Evolutionary conservation across 2,329 filamentous ascomycete genomes (phyloP), one percentile per base, ranked within the genome.

Genomic region (Penicillium sp.): DNA sequence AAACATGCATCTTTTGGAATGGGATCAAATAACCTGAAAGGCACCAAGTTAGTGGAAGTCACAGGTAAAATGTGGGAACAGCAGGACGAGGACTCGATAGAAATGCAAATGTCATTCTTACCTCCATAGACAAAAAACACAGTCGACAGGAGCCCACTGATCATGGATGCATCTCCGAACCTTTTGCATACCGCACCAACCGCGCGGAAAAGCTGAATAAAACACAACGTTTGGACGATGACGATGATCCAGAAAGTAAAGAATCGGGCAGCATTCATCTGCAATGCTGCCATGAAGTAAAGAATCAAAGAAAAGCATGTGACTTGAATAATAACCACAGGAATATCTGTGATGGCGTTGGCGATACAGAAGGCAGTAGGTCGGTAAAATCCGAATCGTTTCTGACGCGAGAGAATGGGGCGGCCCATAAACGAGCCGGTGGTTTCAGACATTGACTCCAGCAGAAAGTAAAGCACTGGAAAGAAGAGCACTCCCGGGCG

Each of bases 371-470:
- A 84, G 3, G 84, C 84, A 0, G 82, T 77, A 0, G 84, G 84
- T 13, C 81, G 82, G 59, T 88, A 88, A 70, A 89, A 89, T 0
- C 84, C 84, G 62, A 88, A 89, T 7, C 81, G 82, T 65, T 88
- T 88, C 69, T 89, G 86, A 65, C 88, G 88, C 19, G 87, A 77
- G 21, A 90, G 73, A 59, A 90, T 88, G 0, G 86, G 86, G 49
- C 86, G 83, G 3, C 82, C 82, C 63, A 82, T 78, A 61, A 88
- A 90, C 0, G 85, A 83, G 1, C 81, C 74, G 0, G 85, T 84
- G 14, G 84, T 79, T 62, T 88, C 84, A 3, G 82, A 81, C 44
- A 87, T 68, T 2, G 84, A 82, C 26, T 86, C 76, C 1, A 87
- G 74, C 2, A 85, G 79, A 58, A 86, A 86, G 72, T 86, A 86